Evolutionary conservation across 768 basidiomycete species (phyloP).

Genomic region (Boletus patriciae): DNA sequence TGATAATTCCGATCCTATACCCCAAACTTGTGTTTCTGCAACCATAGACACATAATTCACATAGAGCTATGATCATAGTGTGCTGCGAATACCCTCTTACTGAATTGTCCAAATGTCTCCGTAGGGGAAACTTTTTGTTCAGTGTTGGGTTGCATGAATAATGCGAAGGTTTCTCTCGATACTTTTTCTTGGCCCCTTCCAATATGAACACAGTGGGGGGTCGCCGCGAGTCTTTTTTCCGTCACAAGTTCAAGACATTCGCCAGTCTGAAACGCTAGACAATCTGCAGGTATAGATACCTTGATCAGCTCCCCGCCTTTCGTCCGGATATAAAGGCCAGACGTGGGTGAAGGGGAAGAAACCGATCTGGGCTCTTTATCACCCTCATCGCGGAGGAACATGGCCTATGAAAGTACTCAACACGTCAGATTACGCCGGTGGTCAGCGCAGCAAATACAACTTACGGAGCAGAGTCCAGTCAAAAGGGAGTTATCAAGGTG

Average conservation of each 20-base stretch:
- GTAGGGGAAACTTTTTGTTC: slow-evolving; percentile 66
- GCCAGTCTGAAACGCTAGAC: slow-evolving; percentile 94
- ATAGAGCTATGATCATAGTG: slow-evolving; percentile 39
- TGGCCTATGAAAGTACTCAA: slow-evolving; percentile 51
- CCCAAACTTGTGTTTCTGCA: not conserved
- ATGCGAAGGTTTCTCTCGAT: slow-evolving; percentile 83
- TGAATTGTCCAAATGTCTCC: slow-evolving; percentile 89
- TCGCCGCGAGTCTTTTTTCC: slow-evolving; percentile 75
- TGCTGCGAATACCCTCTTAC: slow-evolving; percentile 70
- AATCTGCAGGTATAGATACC: slow-evolving; percentile 81
- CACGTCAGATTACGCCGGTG: not conserved
- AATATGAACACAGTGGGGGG: slow-evolving; percentile 91
- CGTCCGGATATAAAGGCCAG: slow-evolving; percentile 91
- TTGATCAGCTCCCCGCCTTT: slow-evolving; percentile 76
- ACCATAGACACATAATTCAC: slow-evolving; percentile 20
- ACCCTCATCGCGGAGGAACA: slow-evolving; percentile 66
- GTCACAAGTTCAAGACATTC: slow-evolving; percentile 94
- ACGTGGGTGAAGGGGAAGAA: slow-evolving; percentile 66
- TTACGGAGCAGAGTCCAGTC: slow-evolving; percentile 89
- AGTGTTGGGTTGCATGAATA: slow-evolving; percentile 89
- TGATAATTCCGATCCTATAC: slow-evolving; percentile 11
- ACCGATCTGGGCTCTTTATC: slow-evolving; percentile 47
- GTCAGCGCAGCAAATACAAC: slow-evolving; percentile 18
- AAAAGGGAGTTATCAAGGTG: slow-evolving; percentile 90
- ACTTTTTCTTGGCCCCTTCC: slow-evolving; percentile 55